Conservation (phyloP, 2,329 filamentous ascomycete genomes). For the Colletotrichum incanum region DNA sequence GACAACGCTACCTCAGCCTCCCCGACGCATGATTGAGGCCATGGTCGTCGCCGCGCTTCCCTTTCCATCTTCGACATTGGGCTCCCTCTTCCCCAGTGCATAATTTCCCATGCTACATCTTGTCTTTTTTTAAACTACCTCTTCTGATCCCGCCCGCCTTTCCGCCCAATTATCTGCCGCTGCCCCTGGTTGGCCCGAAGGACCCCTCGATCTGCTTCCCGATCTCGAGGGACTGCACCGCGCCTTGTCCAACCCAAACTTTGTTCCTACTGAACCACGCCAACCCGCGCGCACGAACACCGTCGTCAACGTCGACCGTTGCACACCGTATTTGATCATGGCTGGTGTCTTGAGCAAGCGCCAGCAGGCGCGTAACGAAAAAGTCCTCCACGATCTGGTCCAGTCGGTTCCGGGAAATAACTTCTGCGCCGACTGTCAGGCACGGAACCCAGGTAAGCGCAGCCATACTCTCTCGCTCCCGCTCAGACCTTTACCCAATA, state of each 20-base stretch:
- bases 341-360: slow-evolving; percentile 88
- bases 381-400: slow-evolving; percentile 89
- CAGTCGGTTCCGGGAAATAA: slow-evolving; percentile 89
- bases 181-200: slow-evolving; percentile 24
- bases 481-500: slow-evolving; percentile 22
- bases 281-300: slow-evolving; percentile 6
- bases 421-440: slow-evolving; percentile 92
- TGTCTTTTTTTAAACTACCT: slow-evolving; percentile 18
- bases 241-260: slow-evolving; percentile 28
- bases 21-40: slow-evolving; percentile 40
- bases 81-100: slow-evolving; percentile 36
- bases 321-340: slow-evolving; percentile 63
- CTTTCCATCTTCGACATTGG: slow-evolving; percentile 37
- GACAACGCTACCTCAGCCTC: slow-evolving; percentile 36
- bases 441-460: slow-evolving; percentile 86
- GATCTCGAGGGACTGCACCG: slow-evolving; percentile 12
- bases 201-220: slow-evolving; percentile 38
- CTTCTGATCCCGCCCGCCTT: slow-evolving; percentile 28
- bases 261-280: slow-evolving; percentile 18
- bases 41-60: slow-evolving; percentile 38
- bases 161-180: slow-evolving; percentile 21
- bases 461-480: slow-evolving; percentile 4
- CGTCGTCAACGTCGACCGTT: slow-evolving; percentile 30
- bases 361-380: slow-evolving; percentile 98
- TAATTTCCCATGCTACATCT: slow-evolving; percentile 34